Evolutionary conservation across 2,329 filamentous ascomycete genomes (phyloP).

Genomic region (Phaeophleospora eucalypticola): DNA sequence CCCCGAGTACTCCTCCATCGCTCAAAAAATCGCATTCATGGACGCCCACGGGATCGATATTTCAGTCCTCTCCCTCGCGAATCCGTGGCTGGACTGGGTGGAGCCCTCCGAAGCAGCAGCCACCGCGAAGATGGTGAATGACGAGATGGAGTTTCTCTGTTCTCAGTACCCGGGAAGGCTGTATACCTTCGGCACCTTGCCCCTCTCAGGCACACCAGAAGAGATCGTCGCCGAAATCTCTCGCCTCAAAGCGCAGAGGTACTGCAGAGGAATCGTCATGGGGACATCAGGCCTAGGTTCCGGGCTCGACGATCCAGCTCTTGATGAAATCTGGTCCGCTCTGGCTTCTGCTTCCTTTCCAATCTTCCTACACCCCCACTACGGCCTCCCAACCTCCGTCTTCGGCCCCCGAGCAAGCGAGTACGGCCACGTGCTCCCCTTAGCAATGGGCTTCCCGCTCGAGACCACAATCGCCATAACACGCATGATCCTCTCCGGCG

Average conservation of each 20-base stretch:
- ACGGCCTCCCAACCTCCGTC: slow-evolving; percentile 75
- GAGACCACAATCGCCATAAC: slow-evolving; percentile 89
- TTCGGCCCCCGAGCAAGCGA: slow-evolving; percentile 69
- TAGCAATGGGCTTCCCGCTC: slow-evolving; percentile 83
- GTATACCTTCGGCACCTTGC: slow-evolving; percentile 79
- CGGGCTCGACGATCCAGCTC: slow-evolving; percentile 71
- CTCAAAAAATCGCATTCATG: slow-evolving; percentile 84
- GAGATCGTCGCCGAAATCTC: slow-evolving; percentile 63
- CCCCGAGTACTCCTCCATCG: slow-evolving; percentile 74
- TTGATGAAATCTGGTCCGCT: slow-evolving; percentile 69
- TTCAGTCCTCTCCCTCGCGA: slow-evolving; percentile 83
- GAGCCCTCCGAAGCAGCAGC: slow-evolving; percentile 55
- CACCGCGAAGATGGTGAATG: slow-evolving; percentile 67
- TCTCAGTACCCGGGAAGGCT: slow-evolving; percentile 60
- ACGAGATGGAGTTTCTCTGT: slow-evolving; percentile 73
- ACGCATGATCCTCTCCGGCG: slow-evolving; percentile 79
- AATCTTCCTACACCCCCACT: slow-evolving; percentile 87
- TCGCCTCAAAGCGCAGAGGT: slow-evolving; percentile 57
- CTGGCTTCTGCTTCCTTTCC: slow-evolving; percentile 62
- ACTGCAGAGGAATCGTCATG: slow-evolving; percentile 81
- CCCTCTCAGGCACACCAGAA: slow-evolving; percentile 57
- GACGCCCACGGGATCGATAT: slow-evolving; percentile 73
- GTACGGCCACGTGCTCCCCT: slow-evolving; percentile 82
- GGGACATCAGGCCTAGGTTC: slow-evolving; percentile 76
- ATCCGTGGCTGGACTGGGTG: slow-evolving; percentile 91